These are phyloP conservation scores for Botryosphaeria dothidea DNA, from an alignment of 2,329 filamentous ascomycete species.

Conservation along the genomic window DNA sequence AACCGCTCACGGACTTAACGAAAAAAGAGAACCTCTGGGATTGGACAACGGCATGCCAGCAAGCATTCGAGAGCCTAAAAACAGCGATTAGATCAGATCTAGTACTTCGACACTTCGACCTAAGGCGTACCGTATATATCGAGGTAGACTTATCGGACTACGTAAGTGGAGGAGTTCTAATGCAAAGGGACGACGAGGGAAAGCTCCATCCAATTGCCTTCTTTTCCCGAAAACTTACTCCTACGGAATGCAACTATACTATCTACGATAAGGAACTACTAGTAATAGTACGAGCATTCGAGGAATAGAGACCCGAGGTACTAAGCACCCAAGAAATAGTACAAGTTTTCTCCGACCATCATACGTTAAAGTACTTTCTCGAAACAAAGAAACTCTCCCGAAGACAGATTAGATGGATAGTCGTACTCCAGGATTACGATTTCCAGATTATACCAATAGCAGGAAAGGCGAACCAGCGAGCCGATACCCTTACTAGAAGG, in stretches of 20 bases:
- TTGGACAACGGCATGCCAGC: background rate
- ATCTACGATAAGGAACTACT: too few relatives aligned
- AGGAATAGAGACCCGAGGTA: background rate
- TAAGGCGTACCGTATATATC: background rate
- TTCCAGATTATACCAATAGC: background rate
- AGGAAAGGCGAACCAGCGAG: background rate
- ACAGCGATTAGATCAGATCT: background rate
- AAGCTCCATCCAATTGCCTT: constrained; percentile 19
- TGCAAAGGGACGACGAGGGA: background rate
- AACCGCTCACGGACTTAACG: constrained; percentile 9
- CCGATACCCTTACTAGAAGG: background rate
- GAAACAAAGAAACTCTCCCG: constrained; percentile 12
- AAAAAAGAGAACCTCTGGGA: too few relatives aligned
- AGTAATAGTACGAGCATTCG: constrained; percentile 25
- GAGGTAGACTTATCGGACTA: constrained; percentile 4
- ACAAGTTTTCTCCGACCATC: constrained; percentile 28
- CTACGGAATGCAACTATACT: constrained; percentile 29
- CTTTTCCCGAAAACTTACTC: constrained; percentile 27
- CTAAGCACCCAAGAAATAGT: constrained; percentile 22
- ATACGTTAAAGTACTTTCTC: constrained; percentile 32
- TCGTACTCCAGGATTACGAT: background rate
- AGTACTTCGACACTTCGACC: background rate
- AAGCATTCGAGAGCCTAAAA: background rate
- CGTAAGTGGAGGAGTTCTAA: background rate
- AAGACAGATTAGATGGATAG: background rate